Evolutionary conservation across 148 eudicot species (phyloP).

Genomic region (Bassia scoparia): DNA sequence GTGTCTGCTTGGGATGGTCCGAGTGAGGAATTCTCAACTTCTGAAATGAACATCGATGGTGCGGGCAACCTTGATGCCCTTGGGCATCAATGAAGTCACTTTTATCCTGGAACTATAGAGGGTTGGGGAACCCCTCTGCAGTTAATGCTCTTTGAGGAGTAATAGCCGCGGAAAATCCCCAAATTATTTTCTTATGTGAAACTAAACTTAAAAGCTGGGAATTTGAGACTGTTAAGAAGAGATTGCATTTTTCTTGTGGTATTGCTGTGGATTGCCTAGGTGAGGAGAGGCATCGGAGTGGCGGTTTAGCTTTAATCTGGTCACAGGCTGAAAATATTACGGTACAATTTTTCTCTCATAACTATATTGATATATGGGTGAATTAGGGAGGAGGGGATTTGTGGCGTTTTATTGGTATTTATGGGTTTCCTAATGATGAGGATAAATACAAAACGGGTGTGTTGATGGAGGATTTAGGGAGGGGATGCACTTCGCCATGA

Average conservation of each 20-base stretch:
- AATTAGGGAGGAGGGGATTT: accelerated
- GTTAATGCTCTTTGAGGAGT: background rate
- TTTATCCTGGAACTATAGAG: no score
- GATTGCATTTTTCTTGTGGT: background rate
- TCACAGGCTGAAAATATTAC: background rate
- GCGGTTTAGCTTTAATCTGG: background rate
- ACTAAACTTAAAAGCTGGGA: no score
- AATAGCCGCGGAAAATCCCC: background rate
- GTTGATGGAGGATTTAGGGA: background rate
- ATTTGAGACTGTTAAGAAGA: background rate
- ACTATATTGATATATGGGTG: background rate
- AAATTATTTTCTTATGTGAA: background rate
- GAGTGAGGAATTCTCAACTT: no score
- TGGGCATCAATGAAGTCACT: no score
- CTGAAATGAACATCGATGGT: no score
- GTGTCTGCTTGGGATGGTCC: no score
- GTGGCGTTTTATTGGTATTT: background rate
- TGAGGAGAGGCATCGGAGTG: background rate
- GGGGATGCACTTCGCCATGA: no score
- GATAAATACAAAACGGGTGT: background rate
- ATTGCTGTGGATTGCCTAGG: background rate
- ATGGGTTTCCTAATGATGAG: background rate
- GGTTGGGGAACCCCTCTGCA: background rate
- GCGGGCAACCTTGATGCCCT: no score
- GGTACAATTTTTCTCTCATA: background rate